Conservation (phyloP, 2,329 filamentous ascomycete genomes). For the Pseudogymnoascus sp. region DNA sequence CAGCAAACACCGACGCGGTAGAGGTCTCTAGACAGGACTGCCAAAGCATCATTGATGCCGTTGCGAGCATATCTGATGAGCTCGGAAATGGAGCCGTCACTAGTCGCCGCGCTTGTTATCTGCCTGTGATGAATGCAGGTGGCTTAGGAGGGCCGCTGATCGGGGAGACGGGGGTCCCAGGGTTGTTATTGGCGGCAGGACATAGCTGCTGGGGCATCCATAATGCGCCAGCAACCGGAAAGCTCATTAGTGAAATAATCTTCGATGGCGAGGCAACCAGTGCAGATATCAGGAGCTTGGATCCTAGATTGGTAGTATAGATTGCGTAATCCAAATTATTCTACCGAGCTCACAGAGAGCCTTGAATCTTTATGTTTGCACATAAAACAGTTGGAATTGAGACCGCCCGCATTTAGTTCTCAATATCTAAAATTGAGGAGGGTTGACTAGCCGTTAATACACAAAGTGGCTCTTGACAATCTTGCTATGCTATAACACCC, state of each 20-base stretch:
- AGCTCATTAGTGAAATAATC: conserved; percentile 70
- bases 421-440: neutral
- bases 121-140: conserved; percentile 48
- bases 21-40: conserved; percentile 68
- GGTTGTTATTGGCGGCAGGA: conserved; percentile 74
- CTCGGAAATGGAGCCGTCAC: conserved; percentile 63
- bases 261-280: conserved; percentile 65
- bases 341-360: neutral
- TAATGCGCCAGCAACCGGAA: conserved; percentile 83
- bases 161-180: conserved; percentile 64
- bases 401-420: neutral
- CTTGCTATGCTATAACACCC: neutral
- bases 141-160: conserved; percentile 62
- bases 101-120: conserved; percentile 82
- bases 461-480: neutral
- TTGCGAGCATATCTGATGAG: conserved; percentile 57
- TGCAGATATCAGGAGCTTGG: conserved; percentile 57
- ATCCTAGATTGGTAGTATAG: conserved; percentile 53
- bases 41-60: conserved; percentile 78
- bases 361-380: neutral
- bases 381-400: neutral
- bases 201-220: conserved; percentile 99
- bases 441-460: neutral
- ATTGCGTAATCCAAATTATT: neutral
- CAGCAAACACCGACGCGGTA: conserved; percentile 67